Conservation (phyloP, 768 basidiomycete genomes). For the Collybiopsis luxurians region DNA sequence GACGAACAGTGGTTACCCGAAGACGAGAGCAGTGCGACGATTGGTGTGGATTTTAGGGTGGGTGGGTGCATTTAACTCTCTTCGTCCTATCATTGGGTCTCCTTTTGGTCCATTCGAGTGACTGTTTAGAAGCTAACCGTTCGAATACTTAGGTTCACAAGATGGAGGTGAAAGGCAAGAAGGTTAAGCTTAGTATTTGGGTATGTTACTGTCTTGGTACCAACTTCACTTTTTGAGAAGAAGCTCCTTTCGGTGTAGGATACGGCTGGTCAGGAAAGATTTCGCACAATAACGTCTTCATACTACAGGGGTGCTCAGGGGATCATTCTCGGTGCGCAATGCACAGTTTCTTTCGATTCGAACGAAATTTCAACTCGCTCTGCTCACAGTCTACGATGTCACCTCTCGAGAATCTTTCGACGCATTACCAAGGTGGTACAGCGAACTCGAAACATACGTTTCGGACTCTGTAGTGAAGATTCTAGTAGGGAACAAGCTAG, state of each 20-base stretch:
- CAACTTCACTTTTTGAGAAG: background rate
- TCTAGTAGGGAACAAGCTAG: constrained; percentile 92
- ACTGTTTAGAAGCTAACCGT: constrained; percentile 4
- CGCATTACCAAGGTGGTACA: constrained; percentile 89
- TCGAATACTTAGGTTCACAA: constrained; percentile 68
- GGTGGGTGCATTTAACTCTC: constrained; percentile 23
- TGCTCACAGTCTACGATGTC: constrained; percentile 83
- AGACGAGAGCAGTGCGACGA: constrained; percentile 85
- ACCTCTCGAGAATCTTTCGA: constrained; percentile 92
- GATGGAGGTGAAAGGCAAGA: constrained; percentile 81
- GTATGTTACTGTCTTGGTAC: constrained; percentile 42
- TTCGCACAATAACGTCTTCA: constrained; percentile 90
- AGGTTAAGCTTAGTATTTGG: constrained; percentile 96
- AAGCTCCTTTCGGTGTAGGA: constrained; percentile 50
- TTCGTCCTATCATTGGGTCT: background rate
- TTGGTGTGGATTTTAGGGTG: constrained; percentile 83
- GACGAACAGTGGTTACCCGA: constrained; percentile 94
- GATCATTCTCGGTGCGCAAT: constrained; percentile 62
- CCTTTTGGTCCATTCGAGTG: background rate
- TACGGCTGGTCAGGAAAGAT: constrained; percentile 96
- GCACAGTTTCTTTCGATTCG: background rate
- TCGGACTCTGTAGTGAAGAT: constrained; percentile 86
- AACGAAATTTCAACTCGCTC: background rate
- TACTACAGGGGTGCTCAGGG: constrained; percentile 93
- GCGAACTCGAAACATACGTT: constrained; percentile 93